Conservation (phyloP, 805 yeast genomes). For the Candida mattraensis region DNA sequence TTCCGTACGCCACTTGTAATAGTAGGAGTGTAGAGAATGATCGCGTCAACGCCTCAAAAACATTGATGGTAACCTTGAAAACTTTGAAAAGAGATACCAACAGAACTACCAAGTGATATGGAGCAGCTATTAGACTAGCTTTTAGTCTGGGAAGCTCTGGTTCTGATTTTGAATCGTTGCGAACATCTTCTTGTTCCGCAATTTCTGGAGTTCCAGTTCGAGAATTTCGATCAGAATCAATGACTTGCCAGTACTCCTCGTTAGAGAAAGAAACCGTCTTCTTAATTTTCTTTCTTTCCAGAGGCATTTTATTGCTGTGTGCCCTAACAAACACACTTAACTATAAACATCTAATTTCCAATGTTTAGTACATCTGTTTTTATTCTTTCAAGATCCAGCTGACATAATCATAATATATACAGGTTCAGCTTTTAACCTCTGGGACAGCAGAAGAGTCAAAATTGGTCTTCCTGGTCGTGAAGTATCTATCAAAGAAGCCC, state of each 20-base stretch:
- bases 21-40: constrained; percentile 34
- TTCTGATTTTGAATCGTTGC: neutral
- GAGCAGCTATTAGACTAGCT: constrained; percentile 25
- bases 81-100: constrained; percentile 31
- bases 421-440: neutral
- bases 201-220: neutral
- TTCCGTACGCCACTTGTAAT: constrained; percentile 36
- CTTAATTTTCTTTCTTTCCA: constrained; percentile 20
- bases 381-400: neutral
- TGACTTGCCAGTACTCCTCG: constrained; percentile 2
- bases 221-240: too few species aligned
- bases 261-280: constrained; percentile 32
- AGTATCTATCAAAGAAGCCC: constrained; percentile 51
- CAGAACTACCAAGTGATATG: constrained; percentile 32
- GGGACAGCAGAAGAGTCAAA: constrained; percentile 30
- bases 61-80: constrained; percentile 33
- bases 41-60: constrained; percentile 26
- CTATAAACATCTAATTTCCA: constrained; percentile 8
- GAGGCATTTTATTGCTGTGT: constrained; percentile 5
- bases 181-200: neutral
- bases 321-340: constrained; percentile 6
- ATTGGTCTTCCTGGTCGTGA: constrained; percentile 34
- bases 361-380: too few species aligned
- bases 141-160: constrained; percentile 16
- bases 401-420: neutral